Conservation (phyloP, 2,329 filamentous ascomycete species). For the Ascochyta lentis region DNA sequence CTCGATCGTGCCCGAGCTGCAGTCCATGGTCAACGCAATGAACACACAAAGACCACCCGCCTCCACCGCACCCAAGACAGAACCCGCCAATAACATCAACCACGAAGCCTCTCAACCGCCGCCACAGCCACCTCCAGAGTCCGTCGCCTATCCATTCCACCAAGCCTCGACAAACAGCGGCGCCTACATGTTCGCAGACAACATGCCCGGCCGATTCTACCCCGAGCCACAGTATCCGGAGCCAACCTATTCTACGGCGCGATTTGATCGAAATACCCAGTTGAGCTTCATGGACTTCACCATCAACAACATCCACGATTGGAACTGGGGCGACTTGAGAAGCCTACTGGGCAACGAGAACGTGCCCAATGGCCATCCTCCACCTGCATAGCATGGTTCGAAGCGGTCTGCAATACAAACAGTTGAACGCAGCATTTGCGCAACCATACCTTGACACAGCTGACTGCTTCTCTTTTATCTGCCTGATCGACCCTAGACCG, state of each 20-base stretch:
- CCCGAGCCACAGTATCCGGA: conserved; percentile 27
- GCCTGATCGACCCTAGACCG: too few relatives aligned
- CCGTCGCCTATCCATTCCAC: conserved; percentile 27
- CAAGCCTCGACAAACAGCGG: conserved; percentile 36
- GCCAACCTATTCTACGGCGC: conserved; percentile 23
- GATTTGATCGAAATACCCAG: conserved; percentile 39
- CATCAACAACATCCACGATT: conserved; percentile 45
- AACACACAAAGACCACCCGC: conserved; percentile 19
- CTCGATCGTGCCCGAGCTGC: conserved; percentile 46
- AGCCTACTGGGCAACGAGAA: conserved; percentile 34
- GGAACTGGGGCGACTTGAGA: conserved; percentile 45
- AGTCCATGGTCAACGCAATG: conserved; percentile 42
- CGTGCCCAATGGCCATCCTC: conserved; percentile 17
- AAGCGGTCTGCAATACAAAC: neutral
- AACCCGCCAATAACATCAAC: conserved; percentile 8
- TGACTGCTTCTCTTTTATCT: too few relatives aligned
- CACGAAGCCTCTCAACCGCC: conserved; percentile 15
- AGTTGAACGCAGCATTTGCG: neutral
- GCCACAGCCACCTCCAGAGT: conserved; percentile 19
- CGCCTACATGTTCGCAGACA: conserved; percentile 41
- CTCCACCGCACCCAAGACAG: conserved; percentile 1
- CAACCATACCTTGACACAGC: too few relatives aligned
- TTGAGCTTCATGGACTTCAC: conserved; percentile 48
- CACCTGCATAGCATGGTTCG: conserved; percentile 1
- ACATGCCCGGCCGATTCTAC: conserved; percentile 30